These are phyloP conservation scores for Choanephora cucurbitarum DNA, from an alignment of 371 early-diverging fungal species.

Conservation along the genomic window DNA sequence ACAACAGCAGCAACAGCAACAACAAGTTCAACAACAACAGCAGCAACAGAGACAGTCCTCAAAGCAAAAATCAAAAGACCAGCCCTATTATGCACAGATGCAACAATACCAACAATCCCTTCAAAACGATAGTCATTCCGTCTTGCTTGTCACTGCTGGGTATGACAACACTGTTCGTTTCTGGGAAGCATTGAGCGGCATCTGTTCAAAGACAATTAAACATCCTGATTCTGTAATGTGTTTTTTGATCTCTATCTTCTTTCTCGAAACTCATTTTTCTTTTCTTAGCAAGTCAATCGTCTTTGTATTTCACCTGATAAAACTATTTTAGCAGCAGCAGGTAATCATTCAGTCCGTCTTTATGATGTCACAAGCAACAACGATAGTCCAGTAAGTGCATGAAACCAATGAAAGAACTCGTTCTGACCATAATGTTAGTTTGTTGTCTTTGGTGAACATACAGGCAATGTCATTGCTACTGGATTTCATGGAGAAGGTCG, in stretches of 20 bases:
- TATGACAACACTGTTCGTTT: slow-evolving; percentile 97
- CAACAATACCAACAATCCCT: slow-evolving; percentile 48
- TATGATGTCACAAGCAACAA: slow-evolving; percentile 84
- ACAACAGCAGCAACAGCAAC: slow-evolving; percentile 6
- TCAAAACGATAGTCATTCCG: slow-evolving; percentile 71
- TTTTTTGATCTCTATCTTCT: neutral
- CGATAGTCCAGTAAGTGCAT: slow-evolving; percentile 70
- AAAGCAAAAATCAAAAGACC: neutral
- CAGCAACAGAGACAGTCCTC: slow-evolving; percentile 11
- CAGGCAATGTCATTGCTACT: slow-evolving; percentile 89
- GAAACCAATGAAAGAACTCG: too few species aligned
- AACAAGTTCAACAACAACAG: slow-evolving; percentile 4
- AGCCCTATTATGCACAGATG: slow-evolving; percentile 47
- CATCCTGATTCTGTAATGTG: slow-evolving; percentile 83
- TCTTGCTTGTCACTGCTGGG: slow-evolving; percentile 91
- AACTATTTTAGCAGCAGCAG: slow-evolving; percentile 90
- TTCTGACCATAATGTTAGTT: slow-evolving; percentile 49
- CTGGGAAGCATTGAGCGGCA: slow-evolving; percentile 96
- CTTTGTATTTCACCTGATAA: slow-evolving; percentile 94
- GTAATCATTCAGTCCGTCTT: slow-evolving; percentile 81
- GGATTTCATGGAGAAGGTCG: slow-evolving; percentile 92
- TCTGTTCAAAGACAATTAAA: slow-evolving; percentile 92
- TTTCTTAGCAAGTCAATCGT: slow-evolving; percentile 86
- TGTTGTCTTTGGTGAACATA: slow-evolving; percentile 84
- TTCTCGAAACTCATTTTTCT: neutral